Conservation (phyloP, 106 monocot genomes). For the Acorus gramineus region DNA sequence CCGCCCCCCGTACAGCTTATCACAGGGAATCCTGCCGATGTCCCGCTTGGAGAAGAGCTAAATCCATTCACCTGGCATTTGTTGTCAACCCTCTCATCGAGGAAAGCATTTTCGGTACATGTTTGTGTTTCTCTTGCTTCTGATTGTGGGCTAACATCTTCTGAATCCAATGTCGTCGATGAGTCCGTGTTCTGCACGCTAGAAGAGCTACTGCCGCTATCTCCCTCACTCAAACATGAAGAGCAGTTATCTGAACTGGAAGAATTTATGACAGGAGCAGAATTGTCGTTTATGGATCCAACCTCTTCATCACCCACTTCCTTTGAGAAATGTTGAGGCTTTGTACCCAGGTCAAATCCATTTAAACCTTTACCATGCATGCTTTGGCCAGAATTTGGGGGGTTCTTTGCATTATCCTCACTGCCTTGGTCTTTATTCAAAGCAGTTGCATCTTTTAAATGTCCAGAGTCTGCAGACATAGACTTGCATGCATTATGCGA, state of each 20-base stretch:
- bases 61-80: constrained; percentile 12
- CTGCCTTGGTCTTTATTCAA: not conserved
- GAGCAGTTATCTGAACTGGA: constrained; percentile 69
- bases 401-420: constrained; percentile 7
- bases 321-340: constrained; percentile 13
- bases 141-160: constrained; percentile 52
- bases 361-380: not conserved
- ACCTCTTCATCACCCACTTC: constrained; percentile 9
- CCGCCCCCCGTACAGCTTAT: not conserved
- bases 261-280: constrained; percentile 24
- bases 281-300: constrained; percentile 5
- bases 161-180: constrained; percentile 76
- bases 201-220: constrained; percentile 47
- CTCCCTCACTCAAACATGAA: constrained; percentile 56
- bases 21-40: constrained; percentile 8
- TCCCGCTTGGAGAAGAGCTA: constrained; percentile 1
- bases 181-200: constrained; percentile 47
- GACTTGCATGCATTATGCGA: not conserved
- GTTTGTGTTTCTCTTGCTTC: constrained; percentile 22
- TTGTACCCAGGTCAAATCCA: constrained; percentile 5
- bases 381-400: not conserved
- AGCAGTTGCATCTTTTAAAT: not conserved
- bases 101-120: constrained; percentile 7
- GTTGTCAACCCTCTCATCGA: constrained; percentile 1
- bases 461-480: constrained; percentile 7